Conservation (phyloP, 305 asterid species). For the Fraxinus xanthoxyloides region DNA sequence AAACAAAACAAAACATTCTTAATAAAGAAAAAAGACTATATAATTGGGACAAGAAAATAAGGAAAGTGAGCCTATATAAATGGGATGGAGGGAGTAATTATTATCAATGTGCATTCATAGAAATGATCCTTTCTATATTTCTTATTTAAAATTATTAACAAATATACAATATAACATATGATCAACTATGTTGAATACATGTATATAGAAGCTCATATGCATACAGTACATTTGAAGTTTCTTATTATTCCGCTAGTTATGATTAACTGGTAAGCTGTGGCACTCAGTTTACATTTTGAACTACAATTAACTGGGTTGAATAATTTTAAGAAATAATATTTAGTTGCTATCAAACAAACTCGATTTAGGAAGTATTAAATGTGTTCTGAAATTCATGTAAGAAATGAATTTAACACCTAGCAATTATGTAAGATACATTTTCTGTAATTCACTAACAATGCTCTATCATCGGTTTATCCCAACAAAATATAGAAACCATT, state of each 20-base stretch:
- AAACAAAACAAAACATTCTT: too few relatives aligned
- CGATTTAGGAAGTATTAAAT: not conserved
- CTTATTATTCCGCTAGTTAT: not conserved
- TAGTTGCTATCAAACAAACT: not conserved
- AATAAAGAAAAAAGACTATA: too few relatives aligned
- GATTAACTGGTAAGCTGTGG: not conserved
- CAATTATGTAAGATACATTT: not conserved
- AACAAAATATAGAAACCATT: not conserved
- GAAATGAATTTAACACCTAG: constrained; percentile 3
- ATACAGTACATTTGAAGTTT: not conserved
- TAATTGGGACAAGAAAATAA: too few relatives aligned
- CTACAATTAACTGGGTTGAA: not conserved
- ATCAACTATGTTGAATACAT: not conserved
- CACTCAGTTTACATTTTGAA: not conserved
- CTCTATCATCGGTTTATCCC: not conserved
- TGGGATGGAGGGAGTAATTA: not conserved
- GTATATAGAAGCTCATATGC: not conserved
- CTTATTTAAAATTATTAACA: not conserved
- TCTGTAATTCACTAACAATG: not conserved
- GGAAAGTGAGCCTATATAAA: too few relatives aligned
- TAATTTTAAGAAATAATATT: not conserved
- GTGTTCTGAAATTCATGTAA: not conserved
- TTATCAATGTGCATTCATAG: not conserved
- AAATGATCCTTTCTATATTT: not conserved
- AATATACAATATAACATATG: not conserved